These are phyloP conservation scores for Bacterosira constricta DNA, from an alignment of 108 stramenopile species.

Conservation along the genomic window DNA sequence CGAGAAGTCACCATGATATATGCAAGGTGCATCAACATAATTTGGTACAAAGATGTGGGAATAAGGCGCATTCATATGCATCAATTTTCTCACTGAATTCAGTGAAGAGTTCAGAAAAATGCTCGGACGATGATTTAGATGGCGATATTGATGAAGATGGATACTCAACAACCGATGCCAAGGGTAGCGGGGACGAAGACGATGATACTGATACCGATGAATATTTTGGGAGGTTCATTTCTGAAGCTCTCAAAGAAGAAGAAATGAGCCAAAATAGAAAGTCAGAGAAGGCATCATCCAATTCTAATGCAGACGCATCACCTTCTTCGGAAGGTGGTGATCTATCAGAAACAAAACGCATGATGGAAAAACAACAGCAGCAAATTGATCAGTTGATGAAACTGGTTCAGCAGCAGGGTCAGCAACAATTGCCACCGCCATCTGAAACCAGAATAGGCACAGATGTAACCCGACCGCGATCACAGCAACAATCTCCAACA, in stretches of 20 bases:
- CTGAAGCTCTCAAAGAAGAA: slow-evolving; percentile 20
- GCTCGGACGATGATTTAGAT: slow-evolving; percentile 5
- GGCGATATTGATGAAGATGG: slow-evolving; percentile 3
- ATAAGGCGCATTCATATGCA: too few relatives aligned
- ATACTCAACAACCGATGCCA: not conserved
- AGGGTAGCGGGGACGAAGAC: slow-evolving; percentile 2
- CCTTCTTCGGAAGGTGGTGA: slow-evolving; percentile 5
- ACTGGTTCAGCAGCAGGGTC: slow-evolving; percentile 33
- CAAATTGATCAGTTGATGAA: slow-evolving; percentile 60
- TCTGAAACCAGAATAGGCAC: not conserved
- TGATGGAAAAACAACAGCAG: slow-evolving; percentile 60
- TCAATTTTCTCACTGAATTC: slow-evolving; percentile 3
- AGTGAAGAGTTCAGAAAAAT: not conserved
- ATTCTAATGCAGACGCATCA: slow-evolving; percentile 3
- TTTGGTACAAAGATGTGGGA: too few relatives aligned
- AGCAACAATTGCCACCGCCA: slow-evolving; percentile 22
- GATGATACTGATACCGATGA: slow-evolving; percentile 8
- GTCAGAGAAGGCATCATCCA: not conserved
- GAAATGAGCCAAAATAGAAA: not conserved
- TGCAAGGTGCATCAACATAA: too few relatives aligned
- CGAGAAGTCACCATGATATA: too few relatives aligned
- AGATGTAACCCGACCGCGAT: not conserved
- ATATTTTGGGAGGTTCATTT: slow-evolving; percentile 21
- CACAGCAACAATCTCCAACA: not conserved
- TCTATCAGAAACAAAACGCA: slow-evolving; percentile 43